phyloP scores from a whole-genome alignment of 148 eudicot species.

The Suaeda aralocaspica region DNA sequence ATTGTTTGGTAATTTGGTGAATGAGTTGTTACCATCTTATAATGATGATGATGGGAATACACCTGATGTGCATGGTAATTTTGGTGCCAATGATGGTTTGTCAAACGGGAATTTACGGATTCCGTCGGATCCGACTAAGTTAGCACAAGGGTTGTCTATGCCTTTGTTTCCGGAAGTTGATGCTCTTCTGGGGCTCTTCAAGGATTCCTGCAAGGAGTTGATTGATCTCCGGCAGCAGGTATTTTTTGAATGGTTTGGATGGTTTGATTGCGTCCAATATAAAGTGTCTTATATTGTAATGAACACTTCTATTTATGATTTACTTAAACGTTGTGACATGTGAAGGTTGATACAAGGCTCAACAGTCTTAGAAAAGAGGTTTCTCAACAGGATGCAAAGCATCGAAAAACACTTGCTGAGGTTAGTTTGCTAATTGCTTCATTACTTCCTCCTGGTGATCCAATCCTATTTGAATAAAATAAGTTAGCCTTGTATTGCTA shows the following conservation, averaged over 20 bases:
- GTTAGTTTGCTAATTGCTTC: conserved; percentile 40
- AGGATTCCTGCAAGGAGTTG: conserved; percentile 83
- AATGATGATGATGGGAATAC: conserved; percentile 64
- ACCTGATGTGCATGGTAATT: conserved; percentile 50
- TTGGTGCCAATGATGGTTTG: conserved; percentile 39
- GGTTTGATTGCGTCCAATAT: not conserved
- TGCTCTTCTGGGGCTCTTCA: conserved; percentile 68
- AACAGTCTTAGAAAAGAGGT: conserved; percentile 80
- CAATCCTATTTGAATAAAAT: not conserved
- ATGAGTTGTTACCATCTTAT: conserved; percentile 72
- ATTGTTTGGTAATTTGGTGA: conserved; percentile 87
- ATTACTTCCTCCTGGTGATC: not conserved
- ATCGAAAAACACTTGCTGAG: conserved; percentile 93
- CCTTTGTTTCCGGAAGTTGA: conserved; percentile 97
- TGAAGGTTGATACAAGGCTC: conserved; percentile 87
- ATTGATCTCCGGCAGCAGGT: conserved; percentile 83
- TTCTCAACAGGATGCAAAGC: conserved; percentile 84
- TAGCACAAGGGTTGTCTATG: conserved; percentile 49
- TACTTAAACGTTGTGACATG: conserved; percentile 16
- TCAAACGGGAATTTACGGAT: conserved; percentile 52
- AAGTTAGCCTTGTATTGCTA: not conserved
- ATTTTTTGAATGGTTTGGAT: conserved; percentile 2
- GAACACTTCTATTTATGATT: not conserved
- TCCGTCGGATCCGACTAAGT: conserved; percentile 37
- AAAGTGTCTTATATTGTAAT: conserved; percentile 1